A percentile compares a stretch with the other conserved stretches of the same genome.
These are phyloP conservation scores for Suhomyces canberraensis DNA, from an alignment of 805 yeast species.

Conservation along the genomic window DNA sequence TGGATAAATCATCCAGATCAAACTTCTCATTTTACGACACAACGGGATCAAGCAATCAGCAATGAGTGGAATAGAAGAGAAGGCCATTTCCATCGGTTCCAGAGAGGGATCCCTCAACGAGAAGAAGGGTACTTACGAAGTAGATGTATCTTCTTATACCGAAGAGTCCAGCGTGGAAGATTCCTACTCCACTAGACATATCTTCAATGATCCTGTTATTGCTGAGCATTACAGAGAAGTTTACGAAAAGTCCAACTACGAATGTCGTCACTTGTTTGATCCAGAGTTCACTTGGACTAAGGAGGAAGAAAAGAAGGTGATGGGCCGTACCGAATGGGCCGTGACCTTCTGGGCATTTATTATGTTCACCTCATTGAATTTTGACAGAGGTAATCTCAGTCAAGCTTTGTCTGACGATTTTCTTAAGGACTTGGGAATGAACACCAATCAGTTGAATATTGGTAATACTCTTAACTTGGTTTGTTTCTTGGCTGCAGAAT, in stretches of 20 bases:
- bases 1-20: too few relatives aligned
- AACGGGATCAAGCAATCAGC: too few relatives aligned
- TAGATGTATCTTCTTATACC: background rate
- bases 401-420: conserved; percentile 25
- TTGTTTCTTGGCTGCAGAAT: conserved; percentile 21
- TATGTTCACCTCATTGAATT: conserved; percentile 21
- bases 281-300: conserved; percentile 43
- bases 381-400: conserved; percentile 22
- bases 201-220: conserved; percentile 38
- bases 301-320: conserved; percentile 18
- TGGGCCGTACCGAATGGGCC: conserved; percentile 20
- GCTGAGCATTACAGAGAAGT: conserved; percentile 44
- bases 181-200: conserved; percentile 1
- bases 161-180: background rate
- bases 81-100: too few relatives aligned
- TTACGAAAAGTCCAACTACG: conserved; percentile 51
- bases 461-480: conserved; percentile 22
- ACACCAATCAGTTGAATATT: conserved; percentile 22
- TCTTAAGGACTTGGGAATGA: conserved; percentile 18
- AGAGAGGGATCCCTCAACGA: too few relatives aligned
- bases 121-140: background rate
- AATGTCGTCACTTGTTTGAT: conserved; percentile 54
- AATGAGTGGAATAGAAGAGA: too few relatives aligned
- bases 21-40: too few relatives aligned
- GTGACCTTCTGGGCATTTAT: conserved; percentile 22